phyloP scores from a whole-genome alignment of 345 rosid species.

The Kernera saxatilis region DNA sequence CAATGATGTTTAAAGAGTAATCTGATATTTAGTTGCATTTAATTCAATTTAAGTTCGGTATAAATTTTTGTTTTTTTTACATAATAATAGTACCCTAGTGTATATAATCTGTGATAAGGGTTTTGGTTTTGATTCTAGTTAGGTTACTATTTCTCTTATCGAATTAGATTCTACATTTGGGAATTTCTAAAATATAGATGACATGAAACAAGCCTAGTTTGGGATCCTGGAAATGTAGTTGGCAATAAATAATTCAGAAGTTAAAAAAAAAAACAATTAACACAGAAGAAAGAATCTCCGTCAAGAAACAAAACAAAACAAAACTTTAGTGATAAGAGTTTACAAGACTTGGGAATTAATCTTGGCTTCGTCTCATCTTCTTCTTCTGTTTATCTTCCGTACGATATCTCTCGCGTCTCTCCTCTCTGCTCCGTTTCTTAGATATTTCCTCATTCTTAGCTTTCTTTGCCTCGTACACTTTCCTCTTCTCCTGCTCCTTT shows the following conservation, averaged over 20 bases:
- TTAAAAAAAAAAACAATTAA: too few species aligned
- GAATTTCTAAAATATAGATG: too few species aligned
- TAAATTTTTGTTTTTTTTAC: too few species aligned
- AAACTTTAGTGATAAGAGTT: constrained; percentile 1
- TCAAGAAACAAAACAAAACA: too few species aligned
- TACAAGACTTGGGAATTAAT: not conserved
- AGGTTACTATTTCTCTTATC: too few species aligned
- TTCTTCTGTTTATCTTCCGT: constrained; percentile 61
- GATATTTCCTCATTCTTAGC: constrained; percentile 60
- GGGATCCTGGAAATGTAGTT: too few species aligned
- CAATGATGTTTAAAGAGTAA: not conserved
- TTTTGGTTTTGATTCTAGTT: not conserved
- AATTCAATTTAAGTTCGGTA: not conserved
- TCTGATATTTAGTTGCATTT: not conserved
- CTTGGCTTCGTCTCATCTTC: constrained; percentile 29
- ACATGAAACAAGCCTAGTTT: too few species aligned
- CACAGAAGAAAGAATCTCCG: too few species aligned
- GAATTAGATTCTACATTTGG: too few species aligned
- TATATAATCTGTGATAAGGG: too few species aligned
- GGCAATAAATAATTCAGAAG: too few species aligned
- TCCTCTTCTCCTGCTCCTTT: constrained; percentile 57
- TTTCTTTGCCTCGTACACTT: constrained; percentile 44
- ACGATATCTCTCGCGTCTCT: constrained; percentile 67
- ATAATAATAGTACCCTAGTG: too few species aligned
- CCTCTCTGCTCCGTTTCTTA: constrained; percentile 76